A percentile compares a stretch with the other conserved stretches of the same genome.
Conservation (phyloP, 2,329 filamentous ascomycete species). For the Aspergillus tubingensis region DNA sequence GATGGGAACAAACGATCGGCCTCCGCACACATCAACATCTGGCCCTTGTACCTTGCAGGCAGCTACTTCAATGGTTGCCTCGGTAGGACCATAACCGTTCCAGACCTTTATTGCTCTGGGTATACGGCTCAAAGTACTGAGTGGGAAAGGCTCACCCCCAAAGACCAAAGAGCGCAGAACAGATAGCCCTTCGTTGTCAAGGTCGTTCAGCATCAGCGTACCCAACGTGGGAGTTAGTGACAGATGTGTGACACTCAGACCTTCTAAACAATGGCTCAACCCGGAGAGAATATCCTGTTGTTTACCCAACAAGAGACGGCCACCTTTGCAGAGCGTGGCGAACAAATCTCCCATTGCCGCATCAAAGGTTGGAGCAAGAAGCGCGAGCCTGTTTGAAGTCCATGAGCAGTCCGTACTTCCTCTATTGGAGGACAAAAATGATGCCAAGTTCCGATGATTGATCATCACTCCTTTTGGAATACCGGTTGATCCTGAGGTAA, state of each 20-base stretch:
- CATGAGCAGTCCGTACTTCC: constrained; percentile 9
- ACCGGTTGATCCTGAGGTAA: constrained; percentile 11
- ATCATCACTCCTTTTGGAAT: constrained; percentile 12
- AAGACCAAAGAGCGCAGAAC: constrained; percentile 3
- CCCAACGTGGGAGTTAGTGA: constrained; percentile 11
- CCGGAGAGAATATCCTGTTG: neutral
- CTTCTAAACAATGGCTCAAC: neutral
- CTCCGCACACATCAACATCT: neutral
- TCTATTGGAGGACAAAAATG: neutral
- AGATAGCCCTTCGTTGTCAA: neutral
- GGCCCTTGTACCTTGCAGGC: neutral
- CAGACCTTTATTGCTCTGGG: constrained; percentile 3
- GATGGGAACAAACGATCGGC: neutral
- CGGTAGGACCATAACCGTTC: constrained; percentile 11
- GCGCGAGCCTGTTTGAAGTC: constrained; percentile 8
- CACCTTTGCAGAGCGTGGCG: constrained; percentile 8
- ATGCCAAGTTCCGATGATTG: constrained; percentile 7
- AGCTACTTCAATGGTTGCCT: constrained; percentile 4
- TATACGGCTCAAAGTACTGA: neutral
- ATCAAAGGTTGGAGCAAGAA: constrained; percentile 9
- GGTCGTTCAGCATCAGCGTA: neutral
- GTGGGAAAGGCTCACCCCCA: constrained; percentile 9
- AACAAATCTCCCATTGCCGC: constrained; percentile 11
- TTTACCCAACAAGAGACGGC: constrained; percentile 1
- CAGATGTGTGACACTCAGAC: constrained; percentile 2